Evolutionary conservation across 2,329 filamentous ascomycete genomes (phyloP), one percentile per base, ranked within the genome.

Genomic region (Xylariales sp.): DNA sequence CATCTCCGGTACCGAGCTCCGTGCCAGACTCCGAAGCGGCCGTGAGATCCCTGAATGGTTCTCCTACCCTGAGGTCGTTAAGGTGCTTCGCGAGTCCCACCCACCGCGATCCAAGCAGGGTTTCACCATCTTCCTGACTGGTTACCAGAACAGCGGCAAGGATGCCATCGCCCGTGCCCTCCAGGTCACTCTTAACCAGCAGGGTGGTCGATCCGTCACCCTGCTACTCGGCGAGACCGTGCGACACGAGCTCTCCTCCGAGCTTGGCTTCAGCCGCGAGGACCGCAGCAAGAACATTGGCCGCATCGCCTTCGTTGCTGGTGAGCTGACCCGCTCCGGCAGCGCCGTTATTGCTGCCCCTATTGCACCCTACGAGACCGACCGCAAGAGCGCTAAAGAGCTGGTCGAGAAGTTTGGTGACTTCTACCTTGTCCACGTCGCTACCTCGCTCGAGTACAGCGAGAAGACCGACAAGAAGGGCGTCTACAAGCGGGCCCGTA

Each of bases 41-140:
- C 87, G 87, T 55, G 88, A 95, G 53, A 98, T 98, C 54, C 93
- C 93, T 52, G 89, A 94, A 67, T 98, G 93, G 93, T 98, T 98
- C 78, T 97, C 93, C 21, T 98, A 98, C 75, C 91, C 93, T 46
- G 93, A 98, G 72, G 93, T 98, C 53, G 93, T 98, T 68, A 83
- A 82, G 66, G 93, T 97, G 34, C 84, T 98, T 45, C 84, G 93
- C 56, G 90, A 98, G 72, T 95, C 91, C 52, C 93, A 97, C 74
- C 93, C 91, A 34, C 81, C 94, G 36, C 86, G 93, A 51, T 83
- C 80, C 54, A 78, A 84, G 59, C 94, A 98, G 74, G 93, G 93
- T 48, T 98, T 98, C 79, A 97, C 93, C 47, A 78, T 98, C 66
- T 96, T 98, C 82, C 76, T 98, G 49, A 97, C 93, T 4, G 93